Conservation (phyloP, 176 grass and related monocot species). For the Cymbopogon citratus region DNA sequence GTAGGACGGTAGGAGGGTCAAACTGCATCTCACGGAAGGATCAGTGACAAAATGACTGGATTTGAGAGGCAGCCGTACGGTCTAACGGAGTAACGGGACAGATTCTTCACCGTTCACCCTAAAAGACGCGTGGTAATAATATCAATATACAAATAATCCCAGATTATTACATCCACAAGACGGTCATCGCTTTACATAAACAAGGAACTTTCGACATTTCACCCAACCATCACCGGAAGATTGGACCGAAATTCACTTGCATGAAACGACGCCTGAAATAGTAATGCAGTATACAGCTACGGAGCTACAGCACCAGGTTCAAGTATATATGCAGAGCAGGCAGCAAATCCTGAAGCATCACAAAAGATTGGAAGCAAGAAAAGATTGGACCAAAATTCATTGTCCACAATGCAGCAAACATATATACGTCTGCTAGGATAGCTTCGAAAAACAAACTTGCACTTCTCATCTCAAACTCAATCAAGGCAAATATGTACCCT, state of each 20-base stretch:
- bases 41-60: background rate
- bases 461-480: background rate
- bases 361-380: background rate
- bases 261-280: background rate
- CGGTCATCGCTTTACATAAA: background rate
- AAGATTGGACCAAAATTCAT: background rate
- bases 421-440: background rate
- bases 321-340: background rate
- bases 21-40: background rate
- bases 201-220: background rate
- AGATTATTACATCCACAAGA: background rate
- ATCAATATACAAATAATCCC: too few species aligned
- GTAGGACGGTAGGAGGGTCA: background rate
- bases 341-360: background rate
- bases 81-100: too few species aligned
- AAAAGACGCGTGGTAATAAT: background rate
- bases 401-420: background rate
- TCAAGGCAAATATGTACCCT: background rate
- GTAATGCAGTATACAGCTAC: too few species aligned
- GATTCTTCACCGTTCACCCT: too few species aligned
- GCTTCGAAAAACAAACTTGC: background rate
- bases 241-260: background rate
- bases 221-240: background rate
- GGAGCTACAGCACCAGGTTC: background rate
- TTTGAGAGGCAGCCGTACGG: background rate